phyloP scores from a whole-genome alignment of 2,329 filamentous ascomycete species.

The Fusarium oligoseptatum region DNA sequence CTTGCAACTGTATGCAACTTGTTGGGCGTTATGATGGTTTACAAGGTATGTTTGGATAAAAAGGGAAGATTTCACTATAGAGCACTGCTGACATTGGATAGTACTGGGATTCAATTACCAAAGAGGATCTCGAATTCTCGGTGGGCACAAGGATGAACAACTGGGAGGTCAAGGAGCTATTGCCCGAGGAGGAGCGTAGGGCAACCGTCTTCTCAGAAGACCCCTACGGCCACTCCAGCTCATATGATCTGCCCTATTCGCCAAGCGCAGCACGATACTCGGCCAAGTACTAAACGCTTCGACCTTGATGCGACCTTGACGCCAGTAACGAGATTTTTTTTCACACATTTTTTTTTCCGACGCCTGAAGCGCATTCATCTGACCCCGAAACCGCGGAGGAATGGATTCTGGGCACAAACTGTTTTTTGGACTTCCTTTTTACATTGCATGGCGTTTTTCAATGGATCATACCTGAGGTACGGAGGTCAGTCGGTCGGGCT shows the following conservation, averaged over 20 bases:
- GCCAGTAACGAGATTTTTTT: slow-evolving; percentile 36
- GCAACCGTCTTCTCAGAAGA: slow-evolving; percentile 80
- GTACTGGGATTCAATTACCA: slow-evolving; percentile 99
- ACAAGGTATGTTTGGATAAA: slow-evolving; percentile 75
- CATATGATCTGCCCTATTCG: slow-evolving; percentile 66
- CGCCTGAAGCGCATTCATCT: slow-evolving; percentile 21
- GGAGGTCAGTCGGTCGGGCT: slow-evolving; percentile 2
- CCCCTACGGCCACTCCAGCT: slow-evolving; percentile 69
- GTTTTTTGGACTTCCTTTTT: slow-evolving; percentile 27
- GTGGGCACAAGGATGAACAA: slow-evolving; percentile 96
- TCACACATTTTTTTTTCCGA: slow-evolving; percentile 28
- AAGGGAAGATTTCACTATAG: background rate
- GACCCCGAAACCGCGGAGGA: slow-evolving; percentile 2
- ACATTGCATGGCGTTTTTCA: slow-evolving; percentile 43
- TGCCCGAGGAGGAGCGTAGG: slow-evolving; percentile 84
- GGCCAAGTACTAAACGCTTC: slow-evolving; percentile 57
- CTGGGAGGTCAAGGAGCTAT: slow-evolving; percentile 96
- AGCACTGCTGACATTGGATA: slow-evolving; percentile 21
- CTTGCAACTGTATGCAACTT: slow-evolving; percentile 95
- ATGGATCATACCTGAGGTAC: slow-evolving; percentile 22
- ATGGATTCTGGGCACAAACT: slow-evolving; percentile 14
- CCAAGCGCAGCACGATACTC: slow-evolving; percentile 60
- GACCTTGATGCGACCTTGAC: slow-evolving; percentile 18
- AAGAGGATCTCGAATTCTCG: slow-evolving; percentile 97
- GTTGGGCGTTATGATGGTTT: slow-evolving; percentile 98